A percentile compares a stretch with the other conserved stretches of the same genome.
Conservation (phyloP, 1,284 basidiomycete genomes). For the Pseudozyma sp. region DNA sequence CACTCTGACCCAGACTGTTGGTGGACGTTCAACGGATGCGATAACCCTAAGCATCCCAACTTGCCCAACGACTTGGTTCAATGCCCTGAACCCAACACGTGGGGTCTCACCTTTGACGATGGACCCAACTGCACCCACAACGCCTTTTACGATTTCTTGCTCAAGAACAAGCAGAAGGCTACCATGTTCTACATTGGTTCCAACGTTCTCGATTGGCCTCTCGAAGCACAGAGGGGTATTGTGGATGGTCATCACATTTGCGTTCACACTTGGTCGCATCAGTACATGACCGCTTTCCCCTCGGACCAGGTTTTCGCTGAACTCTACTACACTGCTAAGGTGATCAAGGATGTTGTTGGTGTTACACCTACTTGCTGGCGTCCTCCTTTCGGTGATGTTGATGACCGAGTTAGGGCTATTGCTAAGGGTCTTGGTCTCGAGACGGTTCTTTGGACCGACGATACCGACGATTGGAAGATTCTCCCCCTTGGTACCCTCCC, state of each 20-base stretch:
- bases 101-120: slow-evolving; percentile 73
- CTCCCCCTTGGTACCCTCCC: slow-evolving; percentile 67
- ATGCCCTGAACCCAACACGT: slow-evolving; percentile 72
- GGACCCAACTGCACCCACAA: slow-evolving; percentile 72
- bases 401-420: slow-evolving; percentile 73
- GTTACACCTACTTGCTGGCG: slow-evolving; percentile 72
- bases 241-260: slow-evolving; percentile 65
- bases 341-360: slow-evolving; percentile 72
- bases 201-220: slow-evolving; percentile 73
- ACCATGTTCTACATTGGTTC: slow-evolving; percentile 72
- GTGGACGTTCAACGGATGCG: slow-evolving; percentile 62
- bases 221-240: slow-evolving; percentile 72
- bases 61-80: slow-evolving; percentile 69
- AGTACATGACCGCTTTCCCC: slow-evolving; percentile 72
- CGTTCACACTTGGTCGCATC: slow-evolving; percentile 70
- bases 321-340: slow-evolving; percentile 73
- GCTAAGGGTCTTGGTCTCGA: slow-evolving; percentile 72
- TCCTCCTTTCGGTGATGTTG: slow-evolving; percentile 73
- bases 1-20: slow-evolving; percentile 64
- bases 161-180: slow-evolving; percentile 71
- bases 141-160: slow-evolving; percentile 72
- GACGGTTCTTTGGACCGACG: slow-evolving; percentile 72
- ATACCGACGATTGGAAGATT: slow-evolving; percentile 71
- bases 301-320: slow-evolving; percentile 73
- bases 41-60: slow-evolving; percentile 61